Conservation (phyloP, 2,329 filamentous ascomycete genomes). For the Zasmidium cellare region DNA sequence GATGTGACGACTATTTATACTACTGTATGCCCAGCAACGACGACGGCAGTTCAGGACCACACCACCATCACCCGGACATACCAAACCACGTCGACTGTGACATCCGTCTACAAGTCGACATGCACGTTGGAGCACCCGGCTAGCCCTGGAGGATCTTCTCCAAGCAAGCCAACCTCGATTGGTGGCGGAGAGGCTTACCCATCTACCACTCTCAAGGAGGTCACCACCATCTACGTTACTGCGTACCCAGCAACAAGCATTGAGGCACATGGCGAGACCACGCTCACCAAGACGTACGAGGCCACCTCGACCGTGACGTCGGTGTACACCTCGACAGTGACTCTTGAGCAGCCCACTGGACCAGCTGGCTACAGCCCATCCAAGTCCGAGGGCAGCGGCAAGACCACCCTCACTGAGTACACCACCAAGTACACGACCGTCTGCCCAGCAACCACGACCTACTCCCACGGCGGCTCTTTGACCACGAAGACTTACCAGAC, state of each 20-base stretch:
- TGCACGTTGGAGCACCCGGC: neutral
- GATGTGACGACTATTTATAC: neutral
- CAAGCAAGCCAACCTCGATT: neutral
- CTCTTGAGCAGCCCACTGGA: no score
- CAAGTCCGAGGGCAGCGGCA: neutral
- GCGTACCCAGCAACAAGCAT: no score
- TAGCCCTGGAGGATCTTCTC: neutral
- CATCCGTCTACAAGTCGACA: neutral
- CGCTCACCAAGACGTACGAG: no score
- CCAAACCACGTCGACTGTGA: neutral
- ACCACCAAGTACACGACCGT: constrained; percentile 8
- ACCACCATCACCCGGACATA: neutral
- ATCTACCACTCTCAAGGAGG: neutral
- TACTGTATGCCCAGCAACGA: neutral
- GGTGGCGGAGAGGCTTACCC: neutral
- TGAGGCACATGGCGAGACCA: no score
- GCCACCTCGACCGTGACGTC: no score
- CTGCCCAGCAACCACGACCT: constrained; percentile 5
- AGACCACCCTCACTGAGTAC: constrained; percentile 2
- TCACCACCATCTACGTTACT: no score
- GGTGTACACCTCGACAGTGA: no score
- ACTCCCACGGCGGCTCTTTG: constrained; percentile 1
- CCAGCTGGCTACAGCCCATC: neutral
- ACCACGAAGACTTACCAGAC: constrained; percentile 12
- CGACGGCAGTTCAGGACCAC: neutral